phyloP scores from a whole-genome alignment of 805 yeast species.

The Kuraishia cidri region DNA sequence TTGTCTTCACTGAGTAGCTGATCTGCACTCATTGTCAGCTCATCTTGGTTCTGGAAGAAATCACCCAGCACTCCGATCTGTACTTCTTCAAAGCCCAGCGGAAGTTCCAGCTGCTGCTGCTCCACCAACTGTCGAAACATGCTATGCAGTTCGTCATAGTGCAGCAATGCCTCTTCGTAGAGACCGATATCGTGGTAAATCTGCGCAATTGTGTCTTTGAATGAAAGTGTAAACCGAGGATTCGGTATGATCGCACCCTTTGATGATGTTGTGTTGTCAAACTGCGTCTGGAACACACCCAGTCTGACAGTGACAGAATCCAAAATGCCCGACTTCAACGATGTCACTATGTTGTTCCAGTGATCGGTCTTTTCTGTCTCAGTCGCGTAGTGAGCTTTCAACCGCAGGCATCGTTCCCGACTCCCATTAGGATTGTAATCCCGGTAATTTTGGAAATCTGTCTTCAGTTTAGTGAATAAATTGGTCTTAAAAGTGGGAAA shows the following conservation, averaged over 20 bases:
- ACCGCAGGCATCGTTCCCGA: constrained; percentile 27
- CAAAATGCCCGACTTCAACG: constrained; percentile 39
- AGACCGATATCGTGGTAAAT: constrained; percentile 39
- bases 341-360: constrained; percentile 36
- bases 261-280: constrained; percentile 5
- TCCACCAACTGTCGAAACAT: constrained; percentile 12
- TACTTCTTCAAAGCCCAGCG: not conserved
- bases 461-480: constrained; percentile 18
- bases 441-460: too few relatives aligned
- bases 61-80: not conserved
- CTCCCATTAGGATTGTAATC: not conserved
- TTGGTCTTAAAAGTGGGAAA: constrained; percentile 13
- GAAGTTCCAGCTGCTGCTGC: constrained; percentile 2
- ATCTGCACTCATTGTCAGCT: constrained; percentile 2
- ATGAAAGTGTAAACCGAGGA: constrained; percentile 5
- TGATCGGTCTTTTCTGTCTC: constrained; percentile 33
- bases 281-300: constrained; percentile 21
- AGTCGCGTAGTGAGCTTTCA: constrained; percentile 25
- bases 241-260: too few relatives aligned
- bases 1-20: constrained; percentile 3
- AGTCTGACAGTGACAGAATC: constrained; percentile 44
- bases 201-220: constrained; percentile 22
- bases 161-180: constrained; percentile 48
- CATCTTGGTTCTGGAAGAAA: constrained; percentile 2
- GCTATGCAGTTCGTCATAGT: constrained; percentile 32